These are phyloP conservation scores for Podila epigama DNA, from an alignment of 192 early-diverging fungal species.

Conservation along the genomic window DNA sequence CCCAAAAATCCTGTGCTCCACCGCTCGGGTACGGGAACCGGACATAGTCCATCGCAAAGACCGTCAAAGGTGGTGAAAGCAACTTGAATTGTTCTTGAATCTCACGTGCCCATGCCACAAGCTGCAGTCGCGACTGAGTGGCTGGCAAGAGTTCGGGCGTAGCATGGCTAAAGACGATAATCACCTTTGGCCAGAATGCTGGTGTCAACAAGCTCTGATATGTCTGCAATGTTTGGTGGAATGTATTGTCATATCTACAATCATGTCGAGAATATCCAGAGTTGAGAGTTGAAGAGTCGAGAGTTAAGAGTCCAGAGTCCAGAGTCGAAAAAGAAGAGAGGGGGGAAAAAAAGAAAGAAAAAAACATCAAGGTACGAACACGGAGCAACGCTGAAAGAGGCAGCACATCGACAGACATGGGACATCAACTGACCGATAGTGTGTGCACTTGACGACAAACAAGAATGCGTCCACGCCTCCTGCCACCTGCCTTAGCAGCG, in stretches of 20 bases:
- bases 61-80: constrained; percentile 13
- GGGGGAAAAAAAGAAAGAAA: no score
- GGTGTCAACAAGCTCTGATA: constrained; percentile 35
- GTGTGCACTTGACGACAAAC: constrained; percentile 52
- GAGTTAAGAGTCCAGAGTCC: no score
- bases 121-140: constrained; percentile 12
- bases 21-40: constrained; percentile 35
- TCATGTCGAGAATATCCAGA: not conserved
- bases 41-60: constrained; percentile 45
- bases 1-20: constrained; percentile 45
- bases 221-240: constrained; percentile 37
- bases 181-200: constrained; percentile 44
- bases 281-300: no score
- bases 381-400: no score
- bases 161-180: constrained; percentile 41
- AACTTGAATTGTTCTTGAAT: constrained; percentile 44
- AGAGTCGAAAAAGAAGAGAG: no score
- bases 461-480: constrained; percentile 52
- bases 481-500: constrained; percentile 22
- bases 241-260: constrained; percentile 44
- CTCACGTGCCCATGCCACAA: constrained; percentile 37
- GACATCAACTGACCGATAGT: constrained; percentile 52
- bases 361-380: no score
- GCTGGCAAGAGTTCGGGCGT: constrained; percentile 30
- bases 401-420: no score